Evolutionary conservation across 371 early-diverging fungal genomes (phyloP), one percentile per base, ranked within the genome.

Genomic region (Mortierella polycephala): DNA sequence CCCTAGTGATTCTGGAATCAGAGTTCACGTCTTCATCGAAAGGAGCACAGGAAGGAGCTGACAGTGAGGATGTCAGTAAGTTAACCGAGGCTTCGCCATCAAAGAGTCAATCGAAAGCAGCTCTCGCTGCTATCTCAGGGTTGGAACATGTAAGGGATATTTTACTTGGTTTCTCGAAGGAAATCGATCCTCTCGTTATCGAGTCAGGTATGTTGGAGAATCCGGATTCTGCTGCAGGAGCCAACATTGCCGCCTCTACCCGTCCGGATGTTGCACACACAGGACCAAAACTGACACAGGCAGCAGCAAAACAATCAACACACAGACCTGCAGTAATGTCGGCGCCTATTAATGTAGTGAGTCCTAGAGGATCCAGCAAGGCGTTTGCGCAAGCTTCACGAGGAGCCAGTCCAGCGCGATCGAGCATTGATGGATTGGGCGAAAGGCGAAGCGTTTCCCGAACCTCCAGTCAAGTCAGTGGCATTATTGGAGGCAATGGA

Each of bases 101-200:
- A 21, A 67, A 50, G 62, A 49, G 9, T 10, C 61, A 73, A 8
- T 60, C 71, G 18, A 71, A 75, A 46, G 72, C 65, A 0, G 54
- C 59, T 0, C n/a, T 67, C 30, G 77, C 81, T 56, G 89, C 87
- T 1, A 75, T 89, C 1, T 84, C 82, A 21, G 89, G 89, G 0
- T 74, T 91, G 46, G 90, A 89, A 53, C 89, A 91, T 63, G 83
- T 90, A 0, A 85, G 89, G 7, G 91, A 91, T 77, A 85, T 89
- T 8, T 63, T 91, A 20, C 59, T 82, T 8, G 90, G 88, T 5
- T 82, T 85, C 49, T 81, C 85, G 13, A 64, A 67, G 41, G 83
- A 85, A 10, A 82, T 89, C 54, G 85, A 90, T 61, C 70, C 86
- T 2, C 77, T 80, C 20, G 84, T 85, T 0, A 77, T 89, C 5